phyloP scores from a whole-genome alignment of 306 rosid genomes.

The Vachellia collinsii region DNA sequence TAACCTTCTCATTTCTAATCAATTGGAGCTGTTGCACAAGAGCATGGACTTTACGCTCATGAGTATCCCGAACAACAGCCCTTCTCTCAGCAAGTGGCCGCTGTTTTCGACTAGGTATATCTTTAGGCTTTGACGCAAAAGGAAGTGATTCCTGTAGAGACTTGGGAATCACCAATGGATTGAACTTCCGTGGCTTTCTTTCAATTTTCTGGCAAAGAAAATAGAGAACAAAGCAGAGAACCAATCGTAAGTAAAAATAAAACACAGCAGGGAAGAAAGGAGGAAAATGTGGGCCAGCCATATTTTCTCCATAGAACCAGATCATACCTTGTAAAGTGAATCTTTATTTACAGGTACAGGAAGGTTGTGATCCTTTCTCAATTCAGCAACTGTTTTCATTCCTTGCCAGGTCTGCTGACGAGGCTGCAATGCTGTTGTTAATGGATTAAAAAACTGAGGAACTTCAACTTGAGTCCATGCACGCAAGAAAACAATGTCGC shows the following conservation, averaged over 20 bases:
- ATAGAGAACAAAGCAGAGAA: neutral
- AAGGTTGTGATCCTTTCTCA: constrained; percentile 78
- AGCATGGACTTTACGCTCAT: constrained; percentile 63
- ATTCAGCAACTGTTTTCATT: constrained; percentile 90
- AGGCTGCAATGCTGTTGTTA: constrained; percentile 90
- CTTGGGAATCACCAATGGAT: constrained; percentile 87
- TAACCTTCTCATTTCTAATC: constrained; percentile 64
- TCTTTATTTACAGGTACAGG: constrained; percentile 82
- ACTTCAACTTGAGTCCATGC: constrained; percentile 93
- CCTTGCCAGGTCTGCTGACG: constrained; percentile 81
- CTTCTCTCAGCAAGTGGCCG: constrained; percentile 62
- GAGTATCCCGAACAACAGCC: constrained; percentile 79
- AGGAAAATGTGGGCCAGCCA: neutral
- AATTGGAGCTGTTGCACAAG: constrained; percentile 70
- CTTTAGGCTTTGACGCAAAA: constrained; percentile 77
- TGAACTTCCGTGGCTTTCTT: constrained; percentile 76
- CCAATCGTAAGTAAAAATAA: neutral
- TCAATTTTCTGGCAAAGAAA: constrained; percentile 63
- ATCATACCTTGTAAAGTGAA: constrained; percentile 81
- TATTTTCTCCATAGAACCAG: constrained; percentile 22
- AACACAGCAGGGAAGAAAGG: neutral
- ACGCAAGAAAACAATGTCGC: constrained; percentile 89
- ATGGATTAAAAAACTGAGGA: constrained; percentile 77
- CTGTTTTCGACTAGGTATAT: constrained; percentile 48
- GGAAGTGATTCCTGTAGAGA: constrained; percentile 69